Conservation (phyloP, 805 yeast species). For the Candida palmyrensis region DNA sequence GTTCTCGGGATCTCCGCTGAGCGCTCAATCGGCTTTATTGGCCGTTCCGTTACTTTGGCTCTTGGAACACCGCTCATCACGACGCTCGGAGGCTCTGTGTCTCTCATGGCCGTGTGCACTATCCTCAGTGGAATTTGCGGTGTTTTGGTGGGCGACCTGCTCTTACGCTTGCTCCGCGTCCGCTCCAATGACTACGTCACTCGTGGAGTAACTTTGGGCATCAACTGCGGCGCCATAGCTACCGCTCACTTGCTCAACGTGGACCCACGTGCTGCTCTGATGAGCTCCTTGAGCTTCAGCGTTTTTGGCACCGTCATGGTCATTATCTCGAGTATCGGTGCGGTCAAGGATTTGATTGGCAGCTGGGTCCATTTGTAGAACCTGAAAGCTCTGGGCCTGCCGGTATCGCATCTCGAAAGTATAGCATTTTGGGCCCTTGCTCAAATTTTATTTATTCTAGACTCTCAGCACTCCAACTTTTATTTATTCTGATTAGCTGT, state of each 20-base stretch:
- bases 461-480: no score
- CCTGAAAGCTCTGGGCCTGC: no score
- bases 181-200: slow-evolving; percentile 64
- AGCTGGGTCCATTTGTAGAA: no score
- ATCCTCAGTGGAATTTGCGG: slow-evolving; percentile 74
- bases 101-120: slow-evolving; percentile 75
- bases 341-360: slow-evolving; percentile 18
- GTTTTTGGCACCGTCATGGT: slow-evolving; percentile 72
- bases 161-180: slow-evolving; percentile 47
- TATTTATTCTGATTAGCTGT: no score
- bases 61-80: slow-evolving; percentile 69
- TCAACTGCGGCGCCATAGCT: slow-evolving; percentile 79
- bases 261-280: slow-evolving; percentile 78
- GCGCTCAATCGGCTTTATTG: slow-evolving; percentile 69
- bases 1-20: slow-evolving; percentile 57
- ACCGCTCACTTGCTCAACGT: slow-evolving; percentile 66
- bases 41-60: slow-evolving; percentile 75
- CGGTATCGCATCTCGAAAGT: no score
- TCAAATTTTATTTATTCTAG: no score
- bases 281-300: slow-evolving; percentile 67
- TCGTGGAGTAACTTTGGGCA: slow-evolving; percentile 71
- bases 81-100: slow-evolving; percentile 63
- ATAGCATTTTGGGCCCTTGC: no score
- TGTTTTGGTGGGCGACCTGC: slow-evolving; percentile 56
- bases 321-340: slow-evolving; percentile 54